phyloP scores from a whole-genome alignment of 2,329 filamentous ascomycete species.

The Apiospora rasikravindrae region DNA sequence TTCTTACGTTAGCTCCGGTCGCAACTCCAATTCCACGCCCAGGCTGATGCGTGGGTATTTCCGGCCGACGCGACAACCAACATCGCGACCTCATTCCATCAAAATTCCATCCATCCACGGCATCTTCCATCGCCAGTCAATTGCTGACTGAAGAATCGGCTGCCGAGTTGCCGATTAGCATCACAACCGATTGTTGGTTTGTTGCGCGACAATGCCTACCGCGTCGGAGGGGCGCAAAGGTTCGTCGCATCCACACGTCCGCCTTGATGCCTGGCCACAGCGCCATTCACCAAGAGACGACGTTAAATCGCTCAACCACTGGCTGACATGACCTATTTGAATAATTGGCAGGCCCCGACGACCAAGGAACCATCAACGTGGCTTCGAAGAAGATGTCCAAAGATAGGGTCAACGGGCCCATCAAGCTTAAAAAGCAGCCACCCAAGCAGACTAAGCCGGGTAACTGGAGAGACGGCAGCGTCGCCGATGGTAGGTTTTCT shows the following conservation, averaged over 20 bases:
- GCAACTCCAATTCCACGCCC: constrained; percentile 1
- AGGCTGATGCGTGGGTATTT: not conserved
- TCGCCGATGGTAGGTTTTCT: constrained; percentile 61
- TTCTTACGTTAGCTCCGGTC: not conserved
- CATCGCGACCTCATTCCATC: constrained; percentile 18
- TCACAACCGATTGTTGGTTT: not conserved
- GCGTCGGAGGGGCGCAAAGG: constrained; percentile 26
- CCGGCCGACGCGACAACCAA: constrained; percentile 18
- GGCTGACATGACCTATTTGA: not conserved
- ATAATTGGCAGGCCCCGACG: constrained; percentile 45
- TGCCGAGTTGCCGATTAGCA: not conserved
- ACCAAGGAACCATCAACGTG: constrained; percentile 67
- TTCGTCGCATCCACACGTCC: constrained; percentile 18
- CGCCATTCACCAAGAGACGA: constrained; percentile 19
- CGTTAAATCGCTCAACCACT: constrained; percentile 25
- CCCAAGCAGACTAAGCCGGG: constrained; percentile 70
- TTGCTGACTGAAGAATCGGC: not conserved
- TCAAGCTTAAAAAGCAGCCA: constrained; percentile 67
- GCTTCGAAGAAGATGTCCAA: constrained; percentile 61
- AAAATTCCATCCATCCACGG: not conserved
- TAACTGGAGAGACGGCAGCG: constrained; percentile 73
- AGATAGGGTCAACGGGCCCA: constrained; percentile 49
- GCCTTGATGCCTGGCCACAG: not conserved
- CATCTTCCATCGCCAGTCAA: constrained; percentile 4
- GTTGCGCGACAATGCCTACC: constrained; percentile 21